A percentile compares a stretch with the other conserved stretches of the same genome.
phyloP scores from a whole-genome alignment of 2,329 filamentous ascomycete genomes.

The Thermochaetoides dissita region DNA sequence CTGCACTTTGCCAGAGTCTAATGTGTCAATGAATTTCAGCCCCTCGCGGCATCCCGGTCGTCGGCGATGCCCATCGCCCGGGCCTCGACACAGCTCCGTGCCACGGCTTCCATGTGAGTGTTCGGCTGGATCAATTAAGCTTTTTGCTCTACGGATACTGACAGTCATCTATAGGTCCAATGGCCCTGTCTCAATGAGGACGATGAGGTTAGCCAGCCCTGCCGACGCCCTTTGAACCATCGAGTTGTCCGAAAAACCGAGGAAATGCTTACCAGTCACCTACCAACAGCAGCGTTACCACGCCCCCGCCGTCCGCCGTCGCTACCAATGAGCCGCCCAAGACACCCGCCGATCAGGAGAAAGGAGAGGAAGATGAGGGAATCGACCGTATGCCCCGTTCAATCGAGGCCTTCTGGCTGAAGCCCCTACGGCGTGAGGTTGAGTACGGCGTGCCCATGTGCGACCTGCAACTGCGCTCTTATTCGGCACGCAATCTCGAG shows the following conservation, averaged over 20 bases:
- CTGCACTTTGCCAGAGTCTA: conserved; percentile 1
- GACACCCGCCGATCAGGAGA: background rate
- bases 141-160: background rate
- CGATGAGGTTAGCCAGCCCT: conserved; percentile 7
- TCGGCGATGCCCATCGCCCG: conserved; percentile 8
- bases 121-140: too few species aligned
- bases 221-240: background rate
- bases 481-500: conserved; percentile 76
- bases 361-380: too few species aligned
- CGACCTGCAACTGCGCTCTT: conserved; percentile 86
- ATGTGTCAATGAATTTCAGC: conserved; percentile 10
- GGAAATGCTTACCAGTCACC: background rate
- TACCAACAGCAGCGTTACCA: background rate
- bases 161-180: conserved; percentile 3
- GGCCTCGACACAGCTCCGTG: conserved; percentile 13
- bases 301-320: background rate
- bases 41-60: conserved; percentile 12
- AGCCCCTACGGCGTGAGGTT: conserved; percentile 63
- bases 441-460: conserved; percentile 70
- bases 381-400: conserved; percentile 53
- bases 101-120: conserved; percentile 15
- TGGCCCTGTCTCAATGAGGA: background rate
- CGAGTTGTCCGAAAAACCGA: background rate
- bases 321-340: background rate
- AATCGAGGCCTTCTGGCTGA: conserved; percentile 74